Evolutionary conservation across 257 asterid species (phyloP).

Genomic region (Misopates orontium): DNA sequence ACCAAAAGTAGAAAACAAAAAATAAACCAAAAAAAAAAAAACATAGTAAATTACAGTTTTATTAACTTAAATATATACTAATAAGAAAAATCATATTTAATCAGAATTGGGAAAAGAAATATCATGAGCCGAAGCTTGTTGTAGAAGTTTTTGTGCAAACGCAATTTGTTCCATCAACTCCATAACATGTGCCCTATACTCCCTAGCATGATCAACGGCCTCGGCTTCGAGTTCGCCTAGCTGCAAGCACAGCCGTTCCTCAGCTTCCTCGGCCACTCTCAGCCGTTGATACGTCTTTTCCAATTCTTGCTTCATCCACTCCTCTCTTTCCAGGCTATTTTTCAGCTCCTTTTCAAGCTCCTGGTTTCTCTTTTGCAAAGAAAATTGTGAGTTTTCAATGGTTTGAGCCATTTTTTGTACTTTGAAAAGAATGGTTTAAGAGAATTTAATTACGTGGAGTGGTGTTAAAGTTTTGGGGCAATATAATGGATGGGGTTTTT

Average conservation of each 20-base stretch:
- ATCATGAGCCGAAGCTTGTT: background rate
- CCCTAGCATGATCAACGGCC: slow-evolving; percentile 61
- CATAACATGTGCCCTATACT: slow-evolving; percentile 39
- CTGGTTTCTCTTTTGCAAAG: slow-evolving; percentile 60
- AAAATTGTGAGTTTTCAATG: too few relatives aligned
- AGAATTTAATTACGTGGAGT: too few relatives aligned
- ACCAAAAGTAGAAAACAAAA: too few relatives aligned
- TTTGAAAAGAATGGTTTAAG: too few relatives aligned
- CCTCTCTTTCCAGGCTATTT: slow-evolving; percentile 61
- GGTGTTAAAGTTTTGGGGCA: too few relatives aligned
- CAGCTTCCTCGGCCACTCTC: slow-evolving; percentile 84
- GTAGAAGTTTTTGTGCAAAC: slow-evolving; percentile 36
- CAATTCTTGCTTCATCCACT: slow-evolving; percentile 47
- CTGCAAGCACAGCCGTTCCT: slow-evolving; percentile 79
- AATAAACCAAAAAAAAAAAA: too few relatives aligned
- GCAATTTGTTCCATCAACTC: slow-evolving; percentile 57
- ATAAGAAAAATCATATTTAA: too few relatives aligned
- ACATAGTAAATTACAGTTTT: too few relatives aligned
- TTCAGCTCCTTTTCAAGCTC: slow-evolving; percentile 63
- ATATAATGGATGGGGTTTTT: too few relatives aligned
- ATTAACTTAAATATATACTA: too few relatives aligned
- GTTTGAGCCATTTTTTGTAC: too few relatives aligned
- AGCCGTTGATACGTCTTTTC: slow-evolving; percentile 42
- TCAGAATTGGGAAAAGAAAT: too few relatives aligned
- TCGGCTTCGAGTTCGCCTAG: slow-evolving; percentile 90